Base-by-base conservation (phyloP, 2,329 filamentous ascomycete genomes). In the Parastagonospora nodorum region DNA sequence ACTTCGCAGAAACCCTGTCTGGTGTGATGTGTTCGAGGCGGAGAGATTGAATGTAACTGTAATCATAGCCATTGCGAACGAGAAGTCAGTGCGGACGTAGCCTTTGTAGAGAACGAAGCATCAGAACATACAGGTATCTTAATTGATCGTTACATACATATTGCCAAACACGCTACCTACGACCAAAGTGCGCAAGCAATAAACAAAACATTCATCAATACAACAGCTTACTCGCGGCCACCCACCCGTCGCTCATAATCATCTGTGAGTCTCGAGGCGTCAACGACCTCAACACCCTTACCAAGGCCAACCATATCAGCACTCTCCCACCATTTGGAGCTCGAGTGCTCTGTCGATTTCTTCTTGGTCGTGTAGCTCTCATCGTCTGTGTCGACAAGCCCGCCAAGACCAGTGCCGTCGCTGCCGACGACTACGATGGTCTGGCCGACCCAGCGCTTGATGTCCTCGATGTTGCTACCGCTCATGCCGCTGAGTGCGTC, bases 241-340 rank as follows among this genome's bases (percentile, higher is more conserved):
- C 87, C 86, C 50, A 95, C 85, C 53, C 93, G 82, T 68, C 89
- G 85, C 55, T 82, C 82, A 88, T 92, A 97, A 74, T 97, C 93
- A 63, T 97, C 92, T 44, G 88, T 87, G 14, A 96, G 83, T 42
- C 90, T 82, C 58, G 87, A 80, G 29, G 87, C 88, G 72, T 97
- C 93, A 2, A 97, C 91, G 14, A 97, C 86, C 33, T 96, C 86
- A 27, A 97, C 87, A 4, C 91, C 90, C 68, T 94, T 88, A 12
- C 93, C 93, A 50, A 92, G 80, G 2, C 93, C 92, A 19, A 95
- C 91, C 51, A 90, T 84, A 38, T 92, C 88, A 49, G 91, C 85
- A 46, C 83, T 81, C 73, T 92, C 86, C 88, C 88, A 94, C 90
- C 90, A 93, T 52, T 82, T 79, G 29, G 81, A 77, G 5, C 54